Percentiles rank a stretch among this genome's conserved stretches.
phyloP scores from a whole-genome alignment of 1,139 yeast species.

The Saccharomyces hybrid region DNA sequence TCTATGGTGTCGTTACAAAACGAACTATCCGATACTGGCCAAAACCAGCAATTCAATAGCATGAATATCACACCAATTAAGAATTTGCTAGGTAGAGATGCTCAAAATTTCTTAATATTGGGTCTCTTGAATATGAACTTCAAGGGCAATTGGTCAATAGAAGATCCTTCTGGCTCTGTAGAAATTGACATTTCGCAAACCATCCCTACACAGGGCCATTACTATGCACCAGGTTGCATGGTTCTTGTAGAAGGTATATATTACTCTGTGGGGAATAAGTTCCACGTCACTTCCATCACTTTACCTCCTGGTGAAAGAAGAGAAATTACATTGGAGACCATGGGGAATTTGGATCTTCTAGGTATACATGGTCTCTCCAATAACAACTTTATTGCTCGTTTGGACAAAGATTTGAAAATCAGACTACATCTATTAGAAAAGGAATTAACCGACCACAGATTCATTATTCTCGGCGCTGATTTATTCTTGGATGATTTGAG shows the following conservation, averaged over 20 bases:
- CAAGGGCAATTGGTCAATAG: slow-evolving; percentile 65
- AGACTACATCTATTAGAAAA: slow-evolving; percentile 52
- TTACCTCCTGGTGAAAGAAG: slow-evolving; percentile 89
- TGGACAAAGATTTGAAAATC: slow-evolving; percentile 52
- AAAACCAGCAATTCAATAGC: slow-evolving; percentile 8
- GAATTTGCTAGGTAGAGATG: slow-evolving; percentile 79
- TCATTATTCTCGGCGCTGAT: slow-evolving; percentile 69
- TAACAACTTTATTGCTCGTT: slow-evolving; percentile 41
- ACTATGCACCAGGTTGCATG: slow-evolving; percentile 72
- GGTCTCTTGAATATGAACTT: slow-evolving; percentile 64
- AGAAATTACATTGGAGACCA: slow-evolving; percentile 54
- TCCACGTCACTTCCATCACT: slow-evolving; percentile 68
- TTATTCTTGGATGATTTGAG: slow-evolving; percentile 55
- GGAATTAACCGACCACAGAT: slow-evolving; percentile 46
- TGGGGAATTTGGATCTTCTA: slow-evolving; percentile 73
- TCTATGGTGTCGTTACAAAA: slow-evolving; percentile 25
- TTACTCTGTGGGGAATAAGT: slow-evolving; percentile 56
- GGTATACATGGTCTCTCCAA: slow-evolving; percentile 44
- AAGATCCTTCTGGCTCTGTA: slow-evolving; percentile 76
- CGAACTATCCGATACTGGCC: slow-evolving; percentile 17
- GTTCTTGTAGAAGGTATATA: slow-evolving; percentile 75
- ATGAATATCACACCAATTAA: slow-evolving; percentile 56
- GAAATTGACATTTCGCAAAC: slow-evolving; percentile 63
- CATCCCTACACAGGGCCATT: slow-evolving; percentile 58
- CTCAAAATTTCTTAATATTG: slow-evolving; percentile 63